Conservation (phyloP, 169 alveolate genomes). For the Plasmodium adleri region DNA sequence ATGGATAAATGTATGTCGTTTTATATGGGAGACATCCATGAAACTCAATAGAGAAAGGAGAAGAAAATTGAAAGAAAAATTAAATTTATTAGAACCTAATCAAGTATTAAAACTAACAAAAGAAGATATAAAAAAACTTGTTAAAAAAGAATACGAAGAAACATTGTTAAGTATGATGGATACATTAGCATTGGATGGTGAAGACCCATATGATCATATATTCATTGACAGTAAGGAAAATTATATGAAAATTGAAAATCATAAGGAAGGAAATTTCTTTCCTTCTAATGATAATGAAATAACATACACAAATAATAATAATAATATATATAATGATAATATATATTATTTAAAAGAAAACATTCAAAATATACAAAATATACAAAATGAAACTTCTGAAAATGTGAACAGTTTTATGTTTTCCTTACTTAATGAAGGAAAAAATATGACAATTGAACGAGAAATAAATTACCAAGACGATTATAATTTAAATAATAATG, state of each 20-base stretch:
- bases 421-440: neutral
- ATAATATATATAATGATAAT: neutral
- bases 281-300: no score
- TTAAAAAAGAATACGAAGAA: constrained; percentile 66
- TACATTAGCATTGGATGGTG: constrained; percentile 44
- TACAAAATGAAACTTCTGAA: neutral
- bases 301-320: neutral
- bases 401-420: constrained; percentile 2
- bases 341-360: neutral
- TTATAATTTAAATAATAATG: neutral
- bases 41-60: constrained; percentile 70
- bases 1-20: constrained; percentile 84
- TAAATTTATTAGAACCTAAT: constrained; percentile 47
- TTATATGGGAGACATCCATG: constrained; percentile 83
- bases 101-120: constrained; percentile 64
- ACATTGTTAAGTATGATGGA: constrained; percentile 45
- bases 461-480: neutral
- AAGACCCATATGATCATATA: constrained; percentile 40
- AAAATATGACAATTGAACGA: neutral
- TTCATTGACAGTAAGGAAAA: constrained; percentile 17
- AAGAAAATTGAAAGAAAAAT: constrained; percentile 56
- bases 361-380: neutral
- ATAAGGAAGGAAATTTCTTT: neutral
- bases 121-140: constrained; percentile 48
- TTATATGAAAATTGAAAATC: neutral